Conservation (phyloP, 2,329 filamentous ascomycete genomes). For the Colletotrichum melonis region DNA sequence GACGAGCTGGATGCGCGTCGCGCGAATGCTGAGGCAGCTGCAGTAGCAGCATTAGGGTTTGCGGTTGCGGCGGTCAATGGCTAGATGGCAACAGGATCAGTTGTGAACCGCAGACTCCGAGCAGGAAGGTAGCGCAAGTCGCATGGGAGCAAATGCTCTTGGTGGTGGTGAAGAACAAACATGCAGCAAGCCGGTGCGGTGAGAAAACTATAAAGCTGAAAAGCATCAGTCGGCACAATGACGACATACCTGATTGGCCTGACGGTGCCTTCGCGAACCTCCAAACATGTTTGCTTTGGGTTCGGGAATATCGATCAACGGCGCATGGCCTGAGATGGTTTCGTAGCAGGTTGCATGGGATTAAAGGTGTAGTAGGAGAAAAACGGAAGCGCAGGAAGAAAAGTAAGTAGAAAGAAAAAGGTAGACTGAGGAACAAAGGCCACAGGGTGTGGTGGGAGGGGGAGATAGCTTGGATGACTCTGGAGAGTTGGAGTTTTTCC, state of each 20-base stretch:
- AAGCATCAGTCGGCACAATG: not conserved
- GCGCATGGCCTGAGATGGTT: slow-evolving; percentile 39
- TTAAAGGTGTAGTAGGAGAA: not conserved
- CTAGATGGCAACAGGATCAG: slow-evolving; percentile 51
- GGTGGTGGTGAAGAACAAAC: not conserved
- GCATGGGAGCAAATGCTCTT: not conserved
- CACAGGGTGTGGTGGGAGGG: not conserved
- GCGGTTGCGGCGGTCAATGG: slow-evolving; percentile 72
- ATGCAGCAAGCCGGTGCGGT: not conserved
- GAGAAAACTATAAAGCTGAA: not conserved
- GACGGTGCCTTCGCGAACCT: slow-evolving; percentile 60
- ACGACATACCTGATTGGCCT: slow-evolving; percentile 56
- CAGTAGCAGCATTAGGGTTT: slow-evolving; percentile 80
- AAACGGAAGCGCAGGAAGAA: not conserved
- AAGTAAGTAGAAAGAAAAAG: slow-evolving; percentile 3
- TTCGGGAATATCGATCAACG: slow-evolving; percentile 28
- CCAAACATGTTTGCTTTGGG: slow-evolving; percentile 59
- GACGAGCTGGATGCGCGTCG: slow-evolving; percentile 73
- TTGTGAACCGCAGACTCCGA: slow-evolving; percentile 25
- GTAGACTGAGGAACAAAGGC: not conserved
- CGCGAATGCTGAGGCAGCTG: slow-evolving; percentile 84
- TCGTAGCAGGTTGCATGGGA: slow-evolving; percentile 38
- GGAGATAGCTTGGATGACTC: not conserved
- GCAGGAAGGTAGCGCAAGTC: not conserved
- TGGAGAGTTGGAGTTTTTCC: slow-evolving; percentile 1